Base-by-base conservation (phyloP, 2,329 filamentous ascomycete species). In the Fusarium haematococcum region DNA sequence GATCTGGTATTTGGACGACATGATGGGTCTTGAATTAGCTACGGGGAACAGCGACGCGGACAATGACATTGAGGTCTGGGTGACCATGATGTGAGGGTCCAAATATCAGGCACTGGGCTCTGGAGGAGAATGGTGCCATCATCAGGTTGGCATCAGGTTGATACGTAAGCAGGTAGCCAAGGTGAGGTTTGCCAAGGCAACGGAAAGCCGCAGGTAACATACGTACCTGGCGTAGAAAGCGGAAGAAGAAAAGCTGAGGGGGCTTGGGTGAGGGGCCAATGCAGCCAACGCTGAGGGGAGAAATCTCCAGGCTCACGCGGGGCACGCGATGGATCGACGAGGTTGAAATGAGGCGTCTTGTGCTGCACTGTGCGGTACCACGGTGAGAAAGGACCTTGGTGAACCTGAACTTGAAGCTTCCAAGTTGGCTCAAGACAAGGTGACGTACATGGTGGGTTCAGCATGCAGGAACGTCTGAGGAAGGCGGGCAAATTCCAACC, bases 391-490 rank as follows among this genome's bases (percentile, higher is more conserved):
- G 16, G 48, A 27, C 43, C 48, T 52, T 50, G 45, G 48, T 52
- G 48, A 32, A 23, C n/a, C 20, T 23, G 41, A 32, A 23, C n/a
- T 13, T 23, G 41, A 52, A 52, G 48, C 48, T 52, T 52, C 48
- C 52, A 59, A 30, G 57, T 59, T 35, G 33, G 35, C 25, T 66
- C 57, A 58, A 56, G 67, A 57, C 54, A 56, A 37, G 57, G 76
- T 79, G 77, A 79, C 77, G 77, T 79, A 79, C 45, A 54, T n/a
- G 30, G 70, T 73, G 75, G 72, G 33, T 74, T 71, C 58, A 52
- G 50, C 66, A 78, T 78, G 73, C 75, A 78, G 76, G 76, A 78
- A 78, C 76, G 37, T 75, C 56, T 58, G 35, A 25, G 66, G 27
- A 54, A 73, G 59, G 56, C 60, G 50, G 59, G 61, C 63, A 73